Evolutionary conservation across 164 flowering plant genomes (phyloP).

Genomic region (Aristolochia fimbriata): DNA sequence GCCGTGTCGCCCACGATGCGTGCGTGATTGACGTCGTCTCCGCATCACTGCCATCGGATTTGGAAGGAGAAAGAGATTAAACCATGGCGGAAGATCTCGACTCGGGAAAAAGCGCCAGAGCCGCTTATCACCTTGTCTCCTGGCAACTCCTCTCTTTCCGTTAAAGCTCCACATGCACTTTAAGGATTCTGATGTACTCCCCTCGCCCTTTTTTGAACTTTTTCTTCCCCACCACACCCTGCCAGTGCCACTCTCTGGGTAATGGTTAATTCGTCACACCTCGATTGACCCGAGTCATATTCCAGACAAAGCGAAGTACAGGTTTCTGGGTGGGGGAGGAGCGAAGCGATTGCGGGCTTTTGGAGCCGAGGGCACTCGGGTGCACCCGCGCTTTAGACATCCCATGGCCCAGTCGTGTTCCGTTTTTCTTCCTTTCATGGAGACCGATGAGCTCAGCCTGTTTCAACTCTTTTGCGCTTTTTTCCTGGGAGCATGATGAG

Average conservation of each 20-base stretch:
- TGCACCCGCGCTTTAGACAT: too few relatives aligned
- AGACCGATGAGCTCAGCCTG: not conserved
- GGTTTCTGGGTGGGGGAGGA: too few relatives aligned
- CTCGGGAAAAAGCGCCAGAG: not conserved
- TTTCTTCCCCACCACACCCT: too few relatives aligned
- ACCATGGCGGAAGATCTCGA: constrained; percentile 1
- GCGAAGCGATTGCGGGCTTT: too few relatives aligned
- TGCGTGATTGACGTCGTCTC: constrained; percentile 22
- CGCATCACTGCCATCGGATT: constrained; percentile 7
- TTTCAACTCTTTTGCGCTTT: not conserved
- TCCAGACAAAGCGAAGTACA: too few relatives aligned
- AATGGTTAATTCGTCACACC: too few relatives aligned
- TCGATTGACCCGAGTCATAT: too few relatives aligned
- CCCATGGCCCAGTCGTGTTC: too few relatives aligned
- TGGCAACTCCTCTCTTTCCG: not conserved
- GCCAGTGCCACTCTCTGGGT: too few relatives aligned
- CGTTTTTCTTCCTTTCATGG: not conserved
- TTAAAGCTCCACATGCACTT: not conserved
- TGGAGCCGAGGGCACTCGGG: too few relatives aligned
- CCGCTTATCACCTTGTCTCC: constrained; percentile 6
- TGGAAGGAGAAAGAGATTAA: constrained; percentile 11
- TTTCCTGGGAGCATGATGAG: not conserved
- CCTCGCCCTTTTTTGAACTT: too few relatives aligned
- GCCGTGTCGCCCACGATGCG: constrained; percentile 20
- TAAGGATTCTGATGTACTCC: not conserved